These are phyloP conservation scores for Tilletia horrida DNA, from an alignment of 1,284 basidiomycete species.

Conservation along the genomic window DNA sequence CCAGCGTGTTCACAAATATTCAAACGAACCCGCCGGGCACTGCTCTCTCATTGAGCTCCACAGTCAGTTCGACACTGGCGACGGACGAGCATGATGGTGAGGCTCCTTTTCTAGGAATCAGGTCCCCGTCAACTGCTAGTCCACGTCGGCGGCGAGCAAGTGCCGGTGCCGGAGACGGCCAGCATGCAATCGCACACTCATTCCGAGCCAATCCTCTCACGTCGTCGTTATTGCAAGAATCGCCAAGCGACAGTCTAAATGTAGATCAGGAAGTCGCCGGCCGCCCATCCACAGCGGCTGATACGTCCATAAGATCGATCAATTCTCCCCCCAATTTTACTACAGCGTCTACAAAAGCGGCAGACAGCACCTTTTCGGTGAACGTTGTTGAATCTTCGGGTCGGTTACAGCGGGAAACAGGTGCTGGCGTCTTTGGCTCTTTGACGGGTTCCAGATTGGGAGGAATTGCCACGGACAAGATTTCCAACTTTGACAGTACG, in stretches of 20 bases:
- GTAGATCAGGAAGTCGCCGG: not conserved
- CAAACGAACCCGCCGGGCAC: not conserved
- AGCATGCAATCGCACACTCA: no score
- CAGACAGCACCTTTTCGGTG: slow-evolving; percentile 4
- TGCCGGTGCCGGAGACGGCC: slow-evolving; percentile 1
- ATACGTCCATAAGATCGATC: no score
- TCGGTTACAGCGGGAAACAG: not conserved
- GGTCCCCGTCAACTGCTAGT: not conserved
- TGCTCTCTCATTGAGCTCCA: not conserved
- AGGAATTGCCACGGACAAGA: slow-evolving; percentile 30
- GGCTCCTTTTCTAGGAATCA: not conserved
- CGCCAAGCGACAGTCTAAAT: not conserved
- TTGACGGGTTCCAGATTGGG: slow-evolving; percentile 32
- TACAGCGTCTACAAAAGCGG: no score
- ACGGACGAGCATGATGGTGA: slow-evolving; percentile 4
- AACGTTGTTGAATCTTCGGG: not conserved
- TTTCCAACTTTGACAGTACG: slow-evolving; percentile 17
- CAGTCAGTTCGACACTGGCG: not conserved
- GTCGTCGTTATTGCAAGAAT: no score
- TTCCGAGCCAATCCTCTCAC: no score
- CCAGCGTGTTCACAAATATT: not conserved
- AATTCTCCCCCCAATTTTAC: no score
- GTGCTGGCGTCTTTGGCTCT: slow-evolving; percentile 21
- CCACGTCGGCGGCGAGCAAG: slow-evolving; percentile 8
- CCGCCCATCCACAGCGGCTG: no score